Conservation (phyloP, 306 rosid genomes). For the Inga leiocalycina region DNA sequence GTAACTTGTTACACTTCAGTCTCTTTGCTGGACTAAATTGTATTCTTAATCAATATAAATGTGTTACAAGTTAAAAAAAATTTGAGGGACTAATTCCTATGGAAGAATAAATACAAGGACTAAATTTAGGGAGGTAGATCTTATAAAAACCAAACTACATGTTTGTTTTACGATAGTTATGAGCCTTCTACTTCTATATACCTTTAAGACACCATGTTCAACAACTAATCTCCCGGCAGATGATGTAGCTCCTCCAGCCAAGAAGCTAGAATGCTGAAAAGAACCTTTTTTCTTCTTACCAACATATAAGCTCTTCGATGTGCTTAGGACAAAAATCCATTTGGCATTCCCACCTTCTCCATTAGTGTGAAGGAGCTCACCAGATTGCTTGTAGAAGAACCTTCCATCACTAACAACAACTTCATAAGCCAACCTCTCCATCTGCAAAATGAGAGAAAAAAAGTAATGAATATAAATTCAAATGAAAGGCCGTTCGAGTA, state of each 20-base stretch:
- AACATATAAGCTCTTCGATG: conserved; percentile 58
- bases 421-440: conserved; percentile 67
- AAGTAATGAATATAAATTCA: not conserved
- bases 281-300: conserved; percentile 72
- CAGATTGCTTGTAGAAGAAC: conserved; percentile 57
- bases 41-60: not conserved
- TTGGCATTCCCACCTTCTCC: conserved; percentile 41
- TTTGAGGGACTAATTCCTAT: not conserved
- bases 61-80: not conserved
- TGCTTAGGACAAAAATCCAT: conserved; percentile 76
- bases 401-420: conserved; percentile 59
- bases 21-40: not conserved
- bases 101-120: not conserved
- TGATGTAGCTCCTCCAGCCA: conserved; percentile 80
- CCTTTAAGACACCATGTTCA: conserved; percentile 68
- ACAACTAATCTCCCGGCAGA: conserved; percentile 77
- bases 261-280: conserved; percentile 39
- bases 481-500: not conserved
- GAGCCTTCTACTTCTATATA: conserved; percentile 2
- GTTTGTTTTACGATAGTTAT: not conserved
- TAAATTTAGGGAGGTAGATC: not conserved
- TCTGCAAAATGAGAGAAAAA: conserved; percentile 36
- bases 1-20: not conserved
- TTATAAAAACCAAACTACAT: not conserved
- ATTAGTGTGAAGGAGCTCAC: conserved; percentile 51